phyloP scores from a whole-genome alignment of 192 early-diverging fungal genomes.

The Mortierella alpina region DNA sequence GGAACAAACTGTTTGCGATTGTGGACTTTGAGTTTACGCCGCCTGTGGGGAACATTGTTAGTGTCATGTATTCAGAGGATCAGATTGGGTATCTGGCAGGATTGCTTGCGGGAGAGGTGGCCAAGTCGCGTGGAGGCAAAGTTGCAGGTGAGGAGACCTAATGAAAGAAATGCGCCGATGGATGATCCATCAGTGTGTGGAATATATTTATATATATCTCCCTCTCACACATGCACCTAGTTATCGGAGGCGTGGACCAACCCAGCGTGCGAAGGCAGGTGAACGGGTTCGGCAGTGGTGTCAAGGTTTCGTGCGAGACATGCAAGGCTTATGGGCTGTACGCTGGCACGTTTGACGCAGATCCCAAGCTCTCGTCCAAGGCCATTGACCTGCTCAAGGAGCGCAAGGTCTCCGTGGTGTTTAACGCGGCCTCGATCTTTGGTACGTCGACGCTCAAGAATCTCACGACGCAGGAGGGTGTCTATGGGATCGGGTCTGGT shows the following conservation, averaged over 20 bases:
- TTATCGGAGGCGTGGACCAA: constrained; percentile 53
- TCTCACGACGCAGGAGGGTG: constrained; percentile 41
- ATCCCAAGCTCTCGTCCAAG: constrained; percentile 7
- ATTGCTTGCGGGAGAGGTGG: constrained; percentile 47
- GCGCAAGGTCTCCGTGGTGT: constrained; percentile 42
- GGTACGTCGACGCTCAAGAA: constrained; percentile 49
- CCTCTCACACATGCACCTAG: constrained; percentile 2
- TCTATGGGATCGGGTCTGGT: constrained; percentile 46
- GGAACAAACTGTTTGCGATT: constrained; percentile 51
- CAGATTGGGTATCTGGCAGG: constrained; percentile 54
- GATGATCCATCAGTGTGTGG: background rate
- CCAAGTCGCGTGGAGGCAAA: constrained; percentile 37
- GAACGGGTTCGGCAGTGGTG: constrained; percentile 53
- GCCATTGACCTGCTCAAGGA: constrained; percentile 1
- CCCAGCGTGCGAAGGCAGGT: constrained; percentile 48
- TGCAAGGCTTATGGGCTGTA: constrained; percentile 48
- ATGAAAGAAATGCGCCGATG: background rate
- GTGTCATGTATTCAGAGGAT: constrained; percentile 53
- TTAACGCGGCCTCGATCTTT: constrained; percentile 51
- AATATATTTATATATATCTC: background rate
- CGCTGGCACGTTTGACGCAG: constrained; percentile 41
- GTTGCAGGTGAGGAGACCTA: constrained; percentile 34
- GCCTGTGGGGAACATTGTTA: constrained; percentile 50
- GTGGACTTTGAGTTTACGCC: constrained; percentile 53
- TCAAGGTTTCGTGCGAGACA: constrained; percentile 38